Evolutionary conservation across 2,329 filamentous ascomycete species (phyloP).

Genomic region (Penicillium sp.): DNA sequence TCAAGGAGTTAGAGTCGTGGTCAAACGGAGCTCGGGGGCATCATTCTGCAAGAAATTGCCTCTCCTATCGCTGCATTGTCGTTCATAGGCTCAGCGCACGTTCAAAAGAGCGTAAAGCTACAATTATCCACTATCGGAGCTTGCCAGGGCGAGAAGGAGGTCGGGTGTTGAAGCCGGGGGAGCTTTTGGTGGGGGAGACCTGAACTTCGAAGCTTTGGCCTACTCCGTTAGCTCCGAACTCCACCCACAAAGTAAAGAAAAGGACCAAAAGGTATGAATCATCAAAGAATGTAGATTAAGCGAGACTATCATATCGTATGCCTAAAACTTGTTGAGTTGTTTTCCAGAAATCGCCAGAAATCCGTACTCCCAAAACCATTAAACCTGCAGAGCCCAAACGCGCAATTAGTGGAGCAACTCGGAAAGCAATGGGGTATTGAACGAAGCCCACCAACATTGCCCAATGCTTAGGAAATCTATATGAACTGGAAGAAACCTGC

Average conservation of each 20-base stretch:
- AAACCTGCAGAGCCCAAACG: neutral
- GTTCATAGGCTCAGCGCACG: neutral
- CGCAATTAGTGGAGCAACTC: conserved; percentile 10
- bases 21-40: neutral
- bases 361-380: neutral
- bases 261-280: neutral
- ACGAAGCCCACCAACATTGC: conserved; percentile 12
- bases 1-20: neutral
- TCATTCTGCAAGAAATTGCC: neutral
- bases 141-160: conserved; percentile 1
- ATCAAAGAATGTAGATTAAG: neutral
- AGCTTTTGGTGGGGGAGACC: conserved; percentile 11
- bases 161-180: conserved; percentile 2
- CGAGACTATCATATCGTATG: neutral
- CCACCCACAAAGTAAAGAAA: neutral
- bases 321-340: neutral
- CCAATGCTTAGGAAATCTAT: conserved; percentile 21
- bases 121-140: neutral
- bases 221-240: neutral
- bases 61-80: neutral
- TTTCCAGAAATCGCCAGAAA: neutral
- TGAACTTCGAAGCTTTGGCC: conserved; percentile 8
- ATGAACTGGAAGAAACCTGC: conserved; percentile 7
- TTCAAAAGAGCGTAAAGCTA: neutral
- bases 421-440: conserved; percentile 24